phyloP scores from a whole-genome alignment of 2,329 filamentous ascomycete genomes.

The Claviceps monticola region DNA sequence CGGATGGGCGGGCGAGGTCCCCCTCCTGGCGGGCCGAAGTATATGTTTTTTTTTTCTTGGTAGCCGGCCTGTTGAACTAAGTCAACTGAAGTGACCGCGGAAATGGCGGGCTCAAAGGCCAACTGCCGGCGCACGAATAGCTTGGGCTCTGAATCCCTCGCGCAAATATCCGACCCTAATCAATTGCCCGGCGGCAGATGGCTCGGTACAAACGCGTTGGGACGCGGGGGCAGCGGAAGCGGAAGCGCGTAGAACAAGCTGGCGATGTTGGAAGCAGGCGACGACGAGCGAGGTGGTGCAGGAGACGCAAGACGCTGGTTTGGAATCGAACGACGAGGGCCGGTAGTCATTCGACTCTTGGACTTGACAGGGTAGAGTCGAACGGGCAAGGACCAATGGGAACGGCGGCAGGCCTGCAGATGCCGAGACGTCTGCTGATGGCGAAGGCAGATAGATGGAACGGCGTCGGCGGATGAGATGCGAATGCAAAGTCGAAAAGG shows the following conservation, averaged over 20 bases:
- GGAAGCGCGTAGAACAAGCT: slow-evolving; percentile 1
- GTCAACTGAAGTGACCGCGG: neutral
- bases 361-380: slow-evolving; percentile 4
- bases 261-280: neutral
- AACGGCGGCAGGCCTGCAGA: neutral
- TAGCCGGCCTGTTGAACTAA: neutral
- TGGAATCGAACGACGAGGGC: slow-evolving; percentile 6
- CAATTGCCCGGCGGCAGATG: neutral
- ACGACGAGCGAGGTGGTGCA: slow-evolving; percentile 1
- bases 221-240: neutral
- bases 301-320: slow-evolving; percentile 1
- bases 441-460: slow-evolving; percentile 2
- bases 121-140: slow-evolving; percentile 1
- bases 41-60: neutral
- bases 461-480: neutral
- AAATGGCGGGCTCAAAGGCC: neutral
- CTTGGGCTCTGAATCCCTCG: neutral
- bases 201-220: neutral
- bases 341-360: slow-evolving; percentile 5
- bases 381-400: slow-evolving; percentile 3
- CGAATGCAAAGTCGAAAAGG: neutral
- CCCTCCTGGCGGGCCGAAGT: neutral
- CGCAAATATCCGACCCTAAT: neutral
- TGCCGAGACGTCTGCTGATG: slow-evolving; percentile 2
- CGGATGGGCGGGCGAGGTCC: slow-evolving; percentile 1